These are phyloP conservation scores for Delonix regia DNA, from an alignment of 306 rosid species.

Conservation along the genomic window DNA sequence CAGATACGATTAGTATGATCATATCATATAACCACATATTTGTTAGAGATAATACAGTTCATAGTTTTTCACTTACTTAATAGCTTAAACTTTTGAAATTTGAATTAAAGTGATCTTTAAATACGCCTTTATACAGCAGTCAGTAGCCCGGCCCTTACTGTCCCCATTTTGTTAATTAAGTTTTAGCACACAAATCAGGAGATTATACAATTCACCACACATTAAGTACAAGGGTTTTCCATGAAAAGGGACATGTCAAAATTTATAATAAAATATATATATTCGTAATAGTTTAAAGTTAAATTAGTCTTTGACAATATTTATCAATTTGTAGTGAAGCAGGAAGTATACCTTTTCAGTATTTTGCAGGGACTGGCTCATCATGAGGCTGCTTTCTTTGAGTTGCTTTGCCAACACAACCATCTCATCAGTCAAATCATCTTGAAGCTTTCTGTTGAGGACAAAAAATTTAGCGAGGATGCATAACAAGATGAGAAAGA, in stretches of 20 bases:
- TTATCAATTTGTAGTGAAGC: neutral
- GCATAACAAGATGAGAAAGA: neutral
- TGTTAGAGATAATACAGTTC: neutral
- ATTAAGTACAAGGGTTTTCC: neutral
- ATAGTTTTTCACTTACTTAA: neutral
- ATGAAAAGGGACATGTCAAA: neutral
- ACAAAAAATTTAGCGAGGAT: constrained; percentile 26
- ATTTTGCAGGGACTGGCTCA: constrained; percentile 77
- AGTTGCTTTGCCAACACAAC: constrained; percentile 90
- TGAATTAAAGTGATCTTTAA: neutral
- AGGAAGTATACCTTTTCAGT: constrained; percentile 70
- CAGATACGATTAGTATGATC: neutral
- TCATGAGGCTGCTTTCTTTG: constrained; percentile 86
- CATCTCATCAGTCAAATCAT: constrained; percentile 95
- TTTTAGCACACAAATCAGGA: no score
- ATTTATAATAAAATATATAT: neutral
- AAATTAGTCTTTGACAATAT: neutral
- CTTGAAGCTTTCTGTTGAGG: constrained; percentile 75
- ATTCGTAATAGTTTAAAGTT: neutral
- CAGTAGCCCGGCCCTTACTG: neutral
- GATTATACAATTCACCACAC: no score
- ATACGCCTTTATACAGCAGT: no score
- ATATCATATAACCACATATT: neutral
- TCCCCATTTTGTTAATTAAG: neutral
- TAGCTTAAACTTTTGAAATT: neutral